A percentile compares a stretch with the other conserved stretches of the same genome.
phyloP scores from a whole-genome alignment of 805 yeast species.

The Kluyveromyces aestuarii region DNA sequence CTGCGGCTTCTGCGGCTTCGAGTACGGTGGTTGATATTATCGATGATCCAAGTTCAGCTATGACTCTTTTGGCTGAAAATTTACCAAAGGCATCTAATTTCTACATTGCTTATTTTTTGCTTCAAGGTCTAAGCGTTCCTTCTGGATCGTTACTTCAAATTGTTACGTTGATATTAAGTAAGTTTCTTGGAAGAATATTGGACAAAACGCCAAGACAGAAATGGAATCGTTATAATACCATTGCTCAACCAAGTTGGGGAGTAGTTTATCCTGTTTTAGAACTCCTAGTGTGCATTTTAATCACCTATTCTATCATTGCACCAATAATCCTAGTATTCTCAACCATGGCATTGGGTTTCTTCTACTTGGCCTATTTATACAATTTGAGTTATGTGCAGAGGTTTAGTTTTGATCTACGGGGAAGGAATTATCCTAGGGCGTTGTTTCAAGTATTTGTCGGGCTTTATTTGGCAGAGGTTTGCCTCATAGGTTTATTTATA shows the following conservation, averaged over 20 bases:
- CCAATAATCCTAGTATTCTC: conserved; percentile 65
- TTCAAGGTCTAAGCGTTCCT: conserved; percentile 73
- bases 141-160: conserved; percentile 72
- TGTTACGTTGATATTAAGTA: conserved; percentile 61
- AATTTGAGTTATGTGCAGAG: conserved; percentile 53
- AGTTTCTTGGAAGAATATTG: conserved; percentile 58
- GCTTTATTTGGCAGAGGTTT: conserved; percentile 60
- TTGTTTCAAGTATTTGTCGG: conserved; percentile 66
- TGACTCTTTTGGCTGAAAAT: conserved; percentile 62
- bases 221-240: conserved; percentile 65
- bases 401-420: conserved; percentile 55
- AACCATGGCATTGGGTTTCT: conserved; percentile 44
- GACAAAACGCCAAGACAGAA: conserved; percentile 88
- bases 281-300: conserved; percentile 59
- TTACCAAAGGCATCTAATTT: conserved; percentile 89
- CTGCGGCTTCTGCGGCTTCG: conserved; percentile 73
- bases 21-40: conserved; percentile 67
- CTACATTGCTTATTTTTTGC: conserved; percentile 71
- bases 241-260: conserved; percentile 72
- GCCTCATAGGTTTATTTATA: conserved; percentile 62
- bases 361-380: conserved; percentile 57
- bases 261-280: conserved; percentile 72
- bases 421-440: conserved; percentile 65
- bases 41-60: conserved; percentile 57
- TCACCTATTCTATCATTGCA: conserved; percentile 71